Conservation (phyloP, 2,329 filamentous ascomycete genomes). For the Fusarium multiceps region DNA sequence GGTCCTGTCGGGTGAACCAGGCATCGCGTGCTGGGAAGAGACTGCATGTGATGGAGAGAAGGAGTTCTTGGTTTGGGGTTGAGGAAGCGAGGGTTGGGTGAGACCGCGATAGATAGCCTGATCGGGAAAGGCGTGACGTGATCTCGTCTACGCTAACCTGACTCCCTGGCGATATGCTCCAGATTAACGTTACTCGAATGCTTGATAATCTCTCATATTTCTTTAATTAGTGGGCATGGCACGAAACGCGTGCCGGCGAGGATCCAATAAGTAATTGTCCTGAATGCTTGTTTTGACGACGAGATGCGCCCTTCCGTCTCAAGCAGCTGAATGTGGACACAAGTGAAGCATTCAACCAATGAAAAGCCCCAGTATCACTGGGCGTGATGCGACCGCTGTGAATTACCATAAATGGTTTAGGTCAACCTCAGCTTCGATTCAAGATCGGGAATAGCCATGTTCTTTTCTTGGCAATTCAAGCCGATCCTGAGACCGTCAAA, state of each 20-base stretch:
- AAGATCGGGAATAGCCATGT: background rate
- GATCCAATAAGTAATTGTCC: background rate
- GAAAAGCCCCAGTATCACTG: background rate
- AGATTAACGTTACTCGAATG: background rate
- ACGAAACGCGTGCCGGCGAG: background rate
- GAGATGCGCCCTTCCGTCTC: background rate
- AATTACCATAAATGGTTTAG: background rate
- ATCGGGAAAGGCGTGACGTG: background rate
- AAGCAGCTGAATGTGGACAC: background rate
- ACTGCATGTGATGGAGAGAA: background rate
- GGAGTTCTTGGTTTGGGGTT: background rate
- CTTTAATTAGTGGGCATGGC: background rate
- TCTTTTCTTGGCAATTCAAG: slow-evolving; percentile 18
- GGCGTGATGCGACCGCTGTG: background rate
- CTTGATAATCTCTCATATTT: background rate
- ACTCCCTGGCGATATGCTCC: too few species aligned
- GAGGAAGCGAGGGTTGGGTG: slow-evolving; percentile 7
- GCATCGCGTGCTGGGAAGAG: slow-evolving; percentile 16
- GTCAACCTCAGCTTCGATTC: background rate
- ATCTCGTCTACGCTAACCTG: background rate
- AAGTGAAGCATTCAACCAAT: background rate
- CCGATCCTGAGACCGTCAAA: background rate
- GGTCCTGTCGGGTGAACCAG: slow-evolving; percentile 7
- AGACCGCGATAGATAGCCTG: background rate
- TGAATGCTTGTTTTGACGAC: background rate